Conservation (phyloP, 139 green algal genomes). For the Choricystis sp. region DNA sequence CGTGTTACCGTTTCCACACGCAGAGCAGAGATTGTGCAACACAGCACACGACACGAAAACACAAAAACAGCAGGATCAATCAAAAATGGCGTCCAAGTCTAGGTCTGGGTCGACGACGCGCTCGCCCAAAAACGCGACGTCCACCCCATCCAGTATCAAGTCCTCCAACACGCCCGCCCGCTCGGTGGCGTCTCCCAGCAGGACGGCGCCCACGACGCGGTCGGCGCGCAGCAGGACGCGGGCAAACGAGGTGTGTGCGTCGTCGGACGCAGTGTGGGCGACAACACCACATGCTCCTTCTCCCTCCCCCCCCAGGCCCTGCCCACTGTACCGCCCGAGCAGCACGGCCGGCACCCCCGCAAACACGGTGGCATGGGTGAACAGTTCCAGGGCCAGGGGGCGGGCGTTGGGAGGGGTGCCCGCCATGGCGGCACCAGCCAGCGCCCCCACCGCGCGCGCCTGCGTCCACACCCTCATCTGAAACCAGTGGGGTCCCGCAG, state of each 20-base stretch:
- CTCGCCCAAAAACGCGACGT: constrained; percentile 43
- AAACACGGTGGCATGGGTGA: constrained; percentile 71
- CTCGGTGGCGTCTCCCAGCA: constrained; percentile 50
- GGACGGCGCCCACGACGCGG: constrained; percentile 45
- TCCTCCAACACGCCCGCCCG: constrained; percentile 79
- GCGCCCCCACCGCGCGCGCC: constrained; percentile 38
- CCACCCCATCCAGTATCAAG: constrained; percentile 66
- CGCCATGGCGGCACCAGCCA: constrained; percentile 51
- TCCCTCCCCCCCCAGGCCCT: constrained; percentile 41
- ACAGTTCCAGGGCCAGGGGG: constrained; percentile 68
- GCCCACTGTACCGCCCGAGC: constrained; percentile 74
- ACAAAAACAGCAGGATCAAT: constrained; percentile 23
- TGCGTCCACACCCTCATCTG: constrained; percentile 66
- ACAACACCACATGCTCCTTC: constrained; percentile 33
- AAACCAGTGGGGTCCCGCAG: constrained; percentile 46
- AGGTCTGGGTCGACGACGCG: constrained; percentile 57
- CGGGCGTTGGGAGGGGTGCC: constrained; percentile 20
- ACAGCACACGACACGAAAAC: background rate
- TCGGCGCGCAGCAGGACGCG: constrained; percentile 59
- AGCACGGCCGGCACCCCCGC: constrained; percentile 39
- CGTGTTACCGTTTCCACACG: no score
- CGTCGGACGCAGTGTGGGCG: constrained; percentile 29
- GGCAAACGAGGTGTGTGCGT: constrained; percentile 33
- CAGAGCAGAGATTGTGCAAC: background rate
- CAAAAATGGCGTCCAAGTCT: constrained; percentile 65